phyloP scores from a whole-genome alignment of 1,284 basidiomycete species.

The Agaricales sp. region DNA sequence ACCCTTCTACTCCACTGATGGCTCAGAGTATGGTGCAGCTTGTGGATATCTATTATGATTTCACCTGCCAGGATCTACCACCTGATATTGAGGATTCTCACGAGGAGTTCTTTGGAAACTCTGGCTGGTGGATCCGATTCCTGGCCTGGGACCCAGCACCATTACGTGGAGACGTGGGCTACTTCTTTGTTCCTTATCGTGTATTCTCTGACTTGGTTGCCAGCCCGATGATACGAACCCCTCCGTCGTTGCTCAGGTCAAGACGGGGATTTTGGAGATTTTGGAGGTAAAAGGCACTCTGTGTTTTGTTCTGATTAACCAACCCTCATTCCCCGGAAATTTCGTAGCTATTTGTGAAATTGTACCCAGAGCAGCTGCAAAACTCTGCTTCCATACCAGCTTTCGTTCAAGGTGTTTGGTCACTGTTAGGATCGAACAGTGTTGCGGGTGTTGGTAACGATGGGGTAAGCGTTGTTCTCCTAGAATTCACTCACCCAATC shows the following conservation, averaged over 20 bases:
- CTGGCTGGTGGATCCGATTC: slow-evolving; percentile 72
- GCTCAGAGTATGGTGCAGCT: slow-evolving; percentile 73
- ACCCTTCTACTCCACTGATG: slow-evolving; percentile 32
- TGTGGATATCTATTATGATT: slow-evolving; percentile 87
- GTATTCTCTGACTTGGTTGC: slow-evolving; percentile 10
- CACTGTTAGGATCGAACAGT: slow-evolving; percentile 70
- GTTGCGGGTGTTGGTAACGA: slow-evolving; percentile 70
- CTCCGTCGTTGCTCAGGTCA: slow-evolving; percentile 78
- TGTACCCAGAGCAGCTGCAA: slow-evolving; percentile 83
- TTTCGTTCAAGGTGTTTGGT: slow-evolving; percentile 91
- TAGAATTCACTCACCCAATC: slow-evolving; percentile 1
- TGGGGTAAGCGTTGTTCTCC: slow-evolving; percentile 51
- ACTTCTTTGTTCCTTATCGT: slow-evolving; percentile 4
- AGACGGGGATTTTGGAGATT: slow-evolving; percentile 87
- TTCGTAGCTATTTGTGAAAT: slow-evolving; percentile 75
- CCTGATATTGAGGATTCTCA: slow-evolving; percentile 91
- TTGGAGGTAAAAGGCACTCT: slow-evolving; percentile 46
- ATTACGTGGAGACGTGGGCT: slow-evolving; percentile 61
- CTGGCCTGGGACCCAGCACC: slow-evolving; percentile 70
- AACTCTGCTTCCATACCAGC: slow-evolving; percentile 61
- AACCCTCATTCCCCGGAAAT: not conserved
- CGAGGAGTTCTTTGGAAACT: slow-evolving; percentile 64
- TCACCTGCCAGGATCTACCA: slow-evolving; percentile 92
- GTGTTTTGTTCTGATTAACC: slow-evolving; percentile 6
- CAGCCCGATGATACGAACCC: slow-evolving; percentile 80